These are phyloP conservation scores for Zizania palustris DNA, from an alignment of 202 grass and related monocot species.

Conservation along the genomic window DNA sequence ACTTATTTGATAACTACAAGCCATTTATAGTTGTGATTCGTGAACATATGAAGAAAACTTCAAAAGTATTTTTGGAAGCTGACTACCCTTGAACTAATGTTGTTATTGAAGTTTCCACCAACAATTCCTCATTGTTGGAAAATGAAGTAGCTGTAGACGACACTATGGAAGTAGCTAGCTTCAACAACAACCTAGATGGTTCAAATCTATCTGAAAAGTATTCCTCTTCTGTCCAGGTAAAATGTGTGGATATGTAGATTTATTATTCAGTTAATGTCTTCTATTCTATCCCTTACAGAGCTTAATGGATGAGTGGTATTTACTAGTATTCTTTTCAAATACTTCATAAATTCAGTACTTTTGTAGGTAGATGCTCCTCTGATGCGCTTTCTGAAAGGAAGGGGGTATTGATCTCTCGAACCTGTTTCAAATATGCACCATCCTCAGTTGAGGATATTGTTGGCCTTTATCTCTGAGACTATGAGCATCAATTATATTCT, in stretches of 20 bases:
- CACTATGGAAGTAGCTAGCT: constrained; percentile 3
- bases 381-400: constrained; percentile 75
- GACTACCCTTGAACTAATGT: constrained; percentile 15
- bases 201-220: constrained; percentile 7
- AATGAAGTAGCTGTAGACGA: constrained; percentile 34
- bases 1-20: constrained; percentile 15
- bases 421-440: constrained; percentile 25
- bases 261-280: not conserved
- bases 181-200: constrained; percentile 28
- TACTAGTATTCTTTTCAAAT: constrained; percentile 17
- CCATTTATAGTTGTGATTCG: not conserved
- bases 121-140: not conserved
- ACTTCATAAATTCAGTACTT: constrained; percentile 24
- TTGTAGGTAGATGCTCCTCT: constrained; percentile 78
- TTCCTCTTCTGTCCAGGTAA: constrained; percentile 55
- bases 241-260: not conserved
- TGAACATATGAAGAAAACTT: constrained; percentile 13
- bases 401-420: constrained; percentile 55
- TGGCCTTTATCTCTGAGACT: constrained; percentile 13
- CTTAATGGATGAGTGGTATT: not conserved
- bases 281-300: not conserved
- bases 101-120: constrained; percentile 35
- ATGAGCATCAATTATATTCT: constrained; percentile 14
- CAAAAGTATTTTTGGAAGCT: not conserved
- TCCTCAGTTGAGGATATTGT: constrained; percentile 19